Percentiles rank a stretch among this genome's conserved stretches.
Evolutionary conservation across 495 filamentous ascomycete species (phyloP).

Genomic region (Neurospora intermedia): DNA sequence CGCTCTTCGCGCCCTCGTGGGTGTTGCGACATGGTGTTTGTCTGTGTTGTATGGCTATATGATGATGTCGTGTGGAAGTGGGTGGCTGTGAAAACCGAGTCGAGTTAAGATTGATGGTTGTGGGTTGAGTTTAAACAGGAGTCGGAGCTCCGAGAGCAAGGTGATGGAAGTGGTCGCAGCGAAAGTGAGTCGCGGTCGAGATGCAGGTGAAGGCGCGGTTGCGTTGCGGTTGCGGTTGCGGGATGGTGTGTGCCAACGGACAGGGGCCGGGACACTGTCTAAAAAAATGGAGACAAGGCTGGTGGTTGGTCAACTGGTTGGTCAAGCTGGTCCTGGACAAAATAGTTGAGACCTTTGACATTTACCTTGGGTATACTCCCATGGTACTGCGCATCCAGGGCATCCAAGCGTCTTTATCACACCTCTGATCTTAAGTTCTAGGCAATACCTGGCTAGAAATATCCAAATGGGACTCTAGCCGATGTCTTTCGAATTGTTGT

Average conservation of each 20-base stretch:
- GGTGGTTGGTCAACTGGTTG: background rate
- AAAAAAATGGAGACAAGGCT: background rate
- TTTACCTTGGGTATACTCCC: too few relatives aligned
- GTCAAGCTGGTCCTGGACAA: background rate
- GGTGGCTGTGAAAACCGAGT: background rate
- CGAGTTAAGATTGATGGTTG: background rate
- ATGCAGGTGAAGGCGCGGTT: background rate
- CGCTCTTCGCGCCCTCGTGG: constrained; percentile 33
- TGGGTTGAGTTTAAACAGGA: background rate
- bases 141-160: background rate
- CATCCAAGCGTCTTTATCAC: too few relatives aligned
- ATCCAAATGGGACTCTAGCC: too few relatives aligned
- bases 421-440: too few relatives aligned
- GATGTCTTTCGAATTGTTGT: too few relatives aligned
- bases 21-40: background rate
- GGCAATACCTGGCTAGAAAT: too few relatives aligned
- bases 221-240: background rate
- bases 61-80: constrained; percentile 30
- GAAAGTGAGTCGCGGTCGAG: background rate
- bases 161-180: background rate
- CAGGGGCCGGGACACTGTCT: background rate
- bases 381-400: too few relatives aligned
- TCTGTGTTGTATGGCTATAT: background rate
- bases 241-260: background rate
- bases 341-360: too few relatives aligned